Evolutionary conservation across 371 early-diverging fungal genomes (phyloP), one percentile per base, ranked within the genome.

Genomic region (Phascolomyces articulosus): DNA sequence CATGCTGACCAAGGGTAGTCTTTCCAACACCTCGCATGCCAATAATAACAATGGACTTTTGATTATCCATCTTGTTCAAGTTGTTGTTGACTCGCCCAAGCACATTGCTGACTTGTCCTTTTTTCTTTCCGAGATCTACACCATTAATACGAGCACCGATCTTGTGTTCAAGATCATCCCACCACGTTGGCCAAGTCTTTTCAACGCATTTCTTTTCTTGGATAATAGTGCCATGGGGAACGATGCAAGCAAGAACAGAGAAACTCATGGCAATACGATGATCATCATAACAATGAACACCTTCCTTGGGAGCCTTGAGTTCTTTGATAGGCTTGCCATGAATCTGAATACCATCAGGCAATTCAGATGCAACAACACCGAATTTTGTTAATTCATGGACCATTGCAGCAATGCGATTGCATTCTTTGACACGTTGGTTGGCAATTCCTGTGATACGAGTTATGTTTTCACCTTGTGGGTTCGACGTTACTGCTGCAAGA

Each of bases 1-100:
- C 91, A 27, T 87, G 80, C 28, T 78, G 83, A 20, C 97, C 96
- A 66, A 95, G 56, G 2, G 93, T 87, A 0, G 97, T 94, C 80
- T 98, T 98, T 51, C 98, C 98, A 2, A 90, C 96, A 20, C 98
- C 98, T 59, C 98, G 92, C 98, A 98, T 98, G 48, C 98, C 98
- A 64, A 97, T 91, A 24, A 98, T 77, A 8, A 97, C 88, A 40
- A 96, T 81, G 4, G 93, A 87, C n/a, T 80, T 75, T 31, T 70
- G 65, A 13, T 70, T 67, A 48, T 75, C 70, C 20, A 60, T 29
- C n/a, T 67, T 49, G 23, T 60, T 21, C 23, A 58, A 6, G 6
- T 29, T 60, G 56, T 20, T 58, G 54, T 16, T 54, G 54, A 28
- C 58, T 47, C 68, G 67, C 28, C 75, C 74, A 8, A 79, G 48